phyloP scores from a whole-genome alignment of 768 basidiomycete species.

The Suillus weaverae region DNA sequence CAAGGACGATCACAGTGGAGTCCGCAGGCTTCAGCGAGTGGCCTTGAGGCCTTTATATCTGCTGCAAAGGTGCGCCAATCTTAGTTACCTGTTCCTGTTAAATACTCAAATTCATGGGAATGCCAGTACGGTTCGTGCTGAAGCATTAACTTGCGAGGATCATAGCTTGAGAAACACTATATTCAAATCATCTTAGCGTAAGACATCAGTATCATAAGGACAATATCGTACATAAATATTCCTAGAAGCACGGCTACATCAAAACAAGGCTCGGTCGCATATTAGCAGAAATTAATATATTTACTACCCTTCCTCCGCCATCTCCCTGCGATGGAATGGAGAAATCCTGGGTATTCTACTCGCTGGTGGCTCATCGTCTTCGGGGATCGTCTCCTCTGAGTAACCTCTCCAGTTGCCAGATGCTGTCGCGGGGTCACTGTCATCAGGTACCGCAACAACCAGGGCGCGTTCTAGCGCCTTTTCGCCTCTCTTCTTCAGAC shows the following conservation, averaged over 20 bases:
- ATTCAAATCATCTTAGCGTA: conserved; percentile 15
- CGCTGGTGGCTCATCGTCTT: conserved; percentile 42
- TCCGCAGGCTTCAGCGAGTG: conserved; percentile 30
- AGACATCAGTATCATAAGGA: conserved; percentile 9
- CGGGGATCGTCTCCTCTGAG: conserved; percentile 47
- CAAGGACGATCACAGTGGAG: conserved; percentile 30
- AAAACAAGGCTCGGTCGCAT: conserved; percentile 9
- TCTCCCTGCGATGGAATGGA: conserved; percentile 44
- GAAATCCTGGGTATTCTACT: conserved; percentile 27
- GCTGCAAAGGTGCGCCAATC: conserved; percentile 25
- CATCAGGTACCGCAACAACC: conserved; percentile 33
- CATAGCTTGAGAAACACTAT: neutral
- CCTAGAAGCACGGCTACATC: conserved; percentile 17
- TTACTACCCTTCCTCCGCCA: conserved; percentile 35
- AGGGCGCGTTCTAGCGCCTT: conserved; percentile 70
- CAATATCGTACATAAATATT: conserved; percentile 35
- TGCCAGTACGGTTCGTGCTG: conserved; percentile 22
- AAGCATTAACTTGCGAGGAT: neutral
- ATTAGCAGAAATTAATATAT: conserved; percentile 27
- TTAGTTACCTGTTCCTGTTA: conserved; percentile 9
- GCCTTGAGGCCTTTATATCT: conserved; percentile 30
- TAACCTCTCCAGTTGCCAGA: conserved; percentile 42
- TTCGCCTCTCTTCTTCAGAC: conserved; percentile 89
- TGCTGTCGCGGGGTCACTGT: conserved; percentile 26
- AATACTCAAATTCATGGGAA: neutral